phyloP scores from a whole-genome alignment of 257 asterid genomes.

The Nicotiana paniculata region DNA sequence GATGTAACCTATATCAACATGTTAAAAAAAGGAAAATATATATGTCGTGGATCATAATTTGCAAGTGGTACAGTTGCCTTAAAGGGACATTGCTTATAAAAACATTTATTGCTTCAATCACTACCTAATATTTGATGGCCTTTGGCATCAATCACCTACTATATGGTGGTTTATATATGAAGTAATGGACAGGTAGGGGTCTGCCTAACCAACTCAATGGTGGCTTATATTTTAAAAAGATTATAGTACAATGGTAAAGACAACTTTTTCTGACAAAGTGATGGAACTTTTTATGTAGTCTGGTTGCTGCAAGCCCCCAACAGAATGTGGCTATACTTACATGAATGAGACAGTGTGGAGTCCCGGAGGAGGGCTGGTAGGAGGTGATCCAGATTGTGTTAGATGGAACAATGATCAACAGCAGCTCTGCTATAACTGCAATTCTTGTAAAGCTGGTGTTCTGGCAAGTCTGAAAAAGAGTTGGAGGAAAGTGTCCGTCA shows the following conservation, averaged over 20 bases:
- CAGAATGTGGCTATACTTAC: conserved; percentile 61
- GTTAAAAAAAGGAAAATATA: not conserved
- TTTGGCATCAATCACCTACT: not conserved
- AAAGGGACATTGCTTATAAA: not conserved
- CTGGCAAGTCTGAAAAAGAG: conserved; percentile 77
- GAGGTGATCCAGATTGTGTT: conserved; percentile 46
- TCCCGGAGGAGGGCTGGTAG: conserved; percentile 30
- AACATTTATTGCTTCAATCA: not conserved
- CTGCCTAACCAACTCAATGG: too few species aligned
- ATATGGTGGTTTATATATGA: too few species aligned
- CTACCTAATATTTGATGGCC: not conserved
- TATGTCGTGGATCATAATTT: not conserved
- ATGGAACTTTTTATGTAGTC: conserved; percentile 35
- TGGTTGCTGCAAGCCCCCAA: conserved; percentile 94
- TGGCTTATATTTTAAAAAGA: too few species aligned
- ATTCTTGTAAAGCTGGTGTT: conserved; percentile 88
- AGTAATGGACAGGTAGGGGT: too few species aligned
- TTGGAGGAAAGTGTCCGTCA: conserved; percentile 78
- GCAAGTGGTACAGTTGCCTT: not conserved
- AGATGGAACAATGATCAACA: conserved; percentile 70
- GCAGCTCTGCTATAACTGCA: conserved; percentile 60
- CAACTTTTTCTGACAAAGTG: not conserved
- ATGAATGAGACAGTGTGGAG: conserved; percentile 66
- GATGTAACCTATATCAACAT: not conserved
- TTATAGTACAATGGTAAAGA: not conserved